Evolutionary conservation across 2,329 filamentous ascomycete species (phyloP).

Genomic region (Nothophaeocryptopus gaeumannii): DNA sequence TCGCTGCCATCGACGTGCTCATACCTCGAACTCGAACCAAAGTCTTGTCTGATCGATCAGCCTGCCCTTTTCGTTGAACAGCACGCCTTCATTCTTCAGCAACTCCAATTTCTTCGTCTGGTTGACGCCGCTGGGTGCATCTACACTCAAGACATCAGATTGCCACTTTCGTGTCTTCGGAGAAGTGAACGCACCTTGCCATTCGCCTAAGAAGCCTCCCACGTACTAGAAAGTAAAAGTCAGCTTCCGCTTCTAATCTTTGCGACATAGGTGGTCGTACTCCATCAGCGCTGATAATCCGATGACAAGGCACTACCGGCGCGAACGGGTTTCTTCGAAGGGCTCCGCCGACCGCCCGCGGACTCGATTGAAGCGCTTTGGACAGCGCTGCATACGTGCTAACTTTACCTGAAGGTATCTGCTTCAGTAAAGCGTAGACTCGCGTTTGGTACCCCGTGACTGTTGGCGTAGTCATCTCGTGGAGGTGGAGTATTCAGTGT

Average conservation of each 20-base stretch:
- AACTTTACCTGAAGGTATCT: slow-evolving; percentile 71
- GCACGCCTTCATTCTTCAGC: slow-evolving; percentile 62
- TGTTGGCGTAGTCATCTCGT: background rate
- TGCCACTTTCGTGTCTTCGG: background rate
- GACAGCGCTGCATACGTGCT: slow-evolving; percentile 73
- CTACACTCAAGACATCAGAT: too few relatives aligned
- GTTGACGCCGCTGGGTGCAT: slow-evolving; percentile 59
- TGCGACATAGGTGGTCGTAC: slow-evolving; percentile 35
- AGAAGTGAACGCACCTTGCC: slow-evolving; percentile 41
- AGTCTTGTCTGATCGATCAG: slow-evolving; percentile 51
- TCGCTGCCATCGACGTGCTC: background rate
- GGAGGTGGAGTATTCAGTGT: too few relatives aligned
- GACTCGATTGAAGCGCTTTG: slow-evolving; percentile 64
- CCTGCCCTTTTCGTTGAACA: slow-evolving; percentile 59
- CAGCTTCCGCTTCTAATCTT: slow-evolving; percentile 27
- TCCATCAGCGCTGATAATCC: slow-evolving; percentile 71
- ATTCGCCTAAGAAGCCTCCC: slow-evolving; percentile 69
- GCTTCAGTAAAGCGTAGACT: slow-evolving; percentile 70
- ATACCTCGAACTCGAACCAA: slow-evolving; percentile 44
- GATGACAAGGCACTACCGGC: slow-evolving; percentile 74
- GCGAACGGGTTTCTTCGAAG: slow-evolving; percentile 78
- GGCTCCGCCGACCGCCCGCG: slow-evolving; percentile 74
- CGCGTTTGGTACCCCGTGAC: slow-evolving; percentile 27
- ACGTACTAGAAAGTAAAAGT: slow-evolving; percentile 39
- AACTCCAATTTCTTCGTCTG: slow-evolving; percentile 63